These are phyloP conservation scores for Boletus eberwhitei DNA, from an alignment of 768 basidiomycete species.

Conservation along the genomic window DNA sequence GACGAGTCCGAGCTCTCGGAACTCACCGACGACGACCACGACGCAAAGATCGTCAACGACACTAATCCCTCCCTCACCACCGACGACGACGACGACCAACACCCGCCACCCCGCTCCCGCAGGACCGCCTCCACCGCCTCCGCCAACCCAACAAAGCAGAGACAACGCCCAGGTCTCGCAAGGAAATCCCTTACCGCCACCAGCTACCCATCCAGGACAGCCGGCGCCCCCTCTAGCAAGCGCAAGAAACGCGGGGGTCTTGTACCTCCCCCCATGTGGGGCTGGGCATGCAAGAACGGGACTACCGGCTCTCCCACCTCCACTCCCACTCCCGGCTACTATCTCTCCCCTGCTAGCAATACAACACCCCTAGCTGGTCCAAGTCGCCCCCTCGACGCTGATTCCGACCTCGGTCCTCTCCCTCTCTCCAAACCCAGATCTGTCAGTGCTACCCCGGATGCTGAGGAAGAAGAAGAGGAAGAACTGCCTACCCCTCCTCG, in stretches of 20 bases:
- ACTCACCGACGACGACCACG: slow-evolving; percentile 79
- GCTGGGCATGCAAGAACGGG: slow-evolving; percentile 63
- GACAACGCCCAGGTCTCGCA: slow-evolving; percentile 8
- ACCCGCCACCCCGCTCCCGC: slow-evolving; percentile 15
- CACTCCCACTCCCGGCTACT: slow-evolving; percentile 2
- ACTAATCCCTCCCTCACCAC: slow-evolving; percentile 23
- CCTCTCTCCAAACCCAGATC: slow-evolving; percentile 5
- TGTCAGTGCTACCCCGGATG: slow-evolving; percentile 24
- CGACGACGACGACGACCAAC: slow-evolving; percentile 18
- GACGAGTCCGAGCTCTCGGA: slow-evolving; percentile 77
- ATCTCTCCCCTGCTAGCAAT: slow-evolving; percentile 1
- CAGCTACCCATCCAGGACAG: slow-evolving; percentile 3
- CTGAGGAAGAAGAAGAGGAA: slow-evolving; percentile 40
- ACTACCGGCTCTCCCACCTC: slow-evolving; percentile 19
- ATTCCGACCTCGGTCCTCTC: background rate
- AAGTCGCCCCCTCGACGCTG: slow-evolving; percentile 4
- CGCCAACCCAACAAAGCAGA: slow-evolving; percentile 3
- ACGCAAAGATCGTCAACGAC: slow-evolving; percentile 35
- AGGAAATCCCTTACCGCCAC: slow-evolving; percentile 5
- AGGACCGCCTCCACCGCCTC: slow-evolving; percentile 3
- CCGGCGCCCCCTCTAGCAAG: slow-evolving; percentile 20
- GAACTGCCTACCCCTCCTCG: slow-evolving; percentile 44
- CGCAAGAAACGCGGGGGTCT: slow-evolving; percentile 61
- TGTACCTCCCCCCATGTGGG: slow-evolving; percentile 83
- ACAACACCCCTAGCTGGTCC: slow-evolving; percentile 1